Percentiles rank a stretch among this genome's conserved stretches.
Conservation (phyloP, 1,139 yeast genomes). For the Magnusiomyces ingens region DNA sequence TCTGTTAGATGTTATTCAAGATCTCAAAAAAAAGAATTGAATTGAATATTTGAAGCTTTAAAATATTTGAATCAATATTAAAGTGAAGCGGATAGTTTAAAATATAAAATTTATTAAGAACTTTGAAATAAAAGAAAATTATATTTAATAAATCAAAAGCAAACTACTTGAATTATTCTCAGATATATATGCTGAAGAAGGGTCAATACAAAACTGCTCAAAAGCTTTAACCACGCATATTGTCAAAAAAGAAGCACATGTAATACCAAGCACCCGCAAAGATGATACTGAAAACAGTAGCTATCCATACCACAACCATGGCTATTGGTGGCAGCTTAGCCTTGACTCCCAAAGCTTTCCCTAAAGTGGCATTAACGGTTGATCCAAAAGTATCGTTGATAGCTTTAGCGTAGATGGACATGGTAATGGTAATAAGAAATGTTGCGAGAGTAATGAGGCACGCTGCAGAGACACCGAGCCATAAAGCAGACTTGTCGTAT, state of each 20-base stretch:
- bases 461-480: not conserved
- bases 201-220: not conserved
- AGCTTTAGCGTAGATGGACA: not conserved
- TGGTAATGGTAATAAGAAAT: not conserved
- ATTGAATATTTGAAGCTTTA: not conserved
- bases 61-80: no score
- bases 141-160: not conserved
- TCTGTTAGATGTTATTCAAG: not conserved
- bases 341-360: not conserved
- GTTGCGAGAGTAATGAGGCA: not conserved
- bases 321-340: not conserved
- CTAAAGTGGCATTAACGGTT: not conserved
- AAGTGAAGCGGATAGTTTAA: no score
- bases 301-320: not conserved
- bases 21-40: not conserved
- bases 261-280: not conserved
- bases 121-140: no score
- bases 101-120: no score
- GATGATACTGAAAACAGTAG: not conserved
- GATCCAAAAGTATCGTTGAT: not conserved
- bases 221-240: not conserved
- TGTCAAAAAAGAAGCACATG: constrained; percentile 1
- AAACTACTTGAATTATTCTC: not conserved
- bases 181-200: not conserved
- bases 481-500: not conserved